These are phyloP conservation scores for Boletus sensibilis DNA, from an alignment of 768 basidiomycete species.

Conservation along the genomic window DNA sequence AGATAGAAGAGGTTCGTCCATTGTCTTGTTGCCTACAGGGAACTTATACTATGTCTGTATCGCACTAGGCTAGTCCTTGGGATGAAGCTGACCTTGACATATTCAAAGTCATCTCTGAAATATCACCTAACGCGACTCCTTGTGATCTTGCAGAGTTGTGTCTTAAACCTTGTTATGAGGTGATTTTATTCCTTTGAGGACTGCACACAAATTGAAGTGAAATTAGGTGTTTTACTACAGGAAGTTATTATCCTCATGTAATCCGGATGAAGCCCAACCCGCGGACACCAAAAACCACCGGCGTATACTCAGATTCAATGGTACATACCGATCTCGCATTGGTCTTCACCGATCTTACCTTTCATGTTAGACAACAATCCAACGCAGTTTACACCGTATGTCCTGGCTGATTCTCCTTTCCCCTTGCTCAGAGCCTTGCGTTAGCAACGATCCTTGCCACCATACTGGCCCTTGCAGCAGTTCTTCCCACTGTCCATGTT, in stretches of 20 bases:
- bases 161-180: slow-evolving; percentile 61
- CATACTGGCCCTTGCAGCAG: slow-evolving; percentile 56
- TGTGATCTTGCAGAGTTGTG: slow-evolving; percentile 58
- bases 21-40: neutral
- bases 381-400: slow-evolving; percentile 27
- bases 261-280: neutral
- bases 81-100: slow-evolving; percentile 37
- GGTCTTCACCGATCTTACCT: slow-evolving; percentile 4
- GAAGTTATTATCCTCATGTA: slow-evolving; percentile 7
- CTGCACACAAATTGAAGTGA: slow-evolving; percentile 1
- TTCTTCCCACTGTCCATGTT: slow-evolving; percentile 48
- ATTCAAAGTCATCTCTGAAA: slow-evolving; percentile 40
- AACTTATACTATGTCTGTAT: neutral
- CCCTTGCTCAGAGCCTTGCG: neutral
- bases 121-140: slow-evolving; percentile 45
- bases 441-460: slow-evolving; percentile 49
- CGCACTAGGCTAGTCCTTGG: slow-evolving; percentile 37
- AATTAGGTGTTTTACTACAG: slow-evolving; percentile 26
- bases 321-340: slow-evolving; percentile 9
- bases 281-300: slow-evolving; percentile 8
- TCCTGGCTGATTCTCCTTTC: neutral
- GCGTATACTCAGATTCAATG: slow-evolving; percentile 17
- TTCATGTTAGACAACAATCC: slow-evolving; percentile 18
- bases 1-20: slow-evolving; percentile 13
- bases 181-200: slow-evolving; percentile 19